Evolutionary conservation across 371 early-diverging fungal genomes (phyloP), one percentile per base, ranked within the genome.

Genomic region (Saksenaea oblongispora): DNA sequence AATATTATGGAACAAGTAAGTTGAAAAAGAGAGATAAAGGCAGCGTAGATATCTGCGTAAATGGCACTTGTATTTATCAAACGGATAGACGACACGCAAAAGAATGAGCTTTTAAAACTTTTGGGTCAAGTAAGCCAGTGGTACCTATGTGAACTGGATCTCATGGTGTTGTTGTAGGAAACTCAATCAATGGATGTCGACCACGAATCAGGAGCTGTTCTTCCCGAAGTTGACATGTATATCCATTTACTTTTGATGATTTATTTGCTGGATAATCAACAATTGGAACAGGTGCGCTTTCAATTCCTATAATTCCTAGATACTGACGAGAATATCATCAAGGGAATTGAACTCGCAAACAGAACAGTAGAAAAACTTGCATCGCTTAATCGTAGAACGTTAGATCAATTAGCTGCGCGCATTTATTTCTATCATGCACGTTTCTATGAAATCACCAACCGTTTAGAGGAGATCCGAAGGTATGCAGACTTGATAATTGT

Each of bases 381-480:
- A 60, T 69, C 73, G 4, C 70, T 88, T 55, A 96, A 97, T 80
- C 88, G 96, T 63, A 87, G 97, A 71, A 93, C 95, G 0, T 62
- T 96, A 70, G 98, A 98, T 75, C 91, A 90, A 62, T 70, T 98
- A 31, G 87, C 93, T 7, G 95, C 95, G 51, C 90, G 92, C 57
- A 79, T 96, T 34, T 95, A 91, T 84, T 98, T 96, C 73, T 98
- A 95, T 79, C 92, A 89, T 73, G 89, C 93, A 26, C 89, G 95
- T 15, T 91, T 94, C 73, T 90, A 92, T 70, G 97, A 97, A 71
- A 57, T 94, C 34, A 62, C 82, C 1, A 86, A 81, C 62, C 78
- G 83, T 58, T 75, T 95, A 39, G 83, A 90, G 17, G 92, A 92
- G 35, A 90, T 91, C 58, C 84, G 95, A 62, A 87, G 93, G 85